A percentile compares a stretch with the other conserved stretches of the same genome.
Evolutionary conservation across 768 basidiomycete species (phyloP).

Genomic region (Tylopilus cervinicoccineus): DNA sequence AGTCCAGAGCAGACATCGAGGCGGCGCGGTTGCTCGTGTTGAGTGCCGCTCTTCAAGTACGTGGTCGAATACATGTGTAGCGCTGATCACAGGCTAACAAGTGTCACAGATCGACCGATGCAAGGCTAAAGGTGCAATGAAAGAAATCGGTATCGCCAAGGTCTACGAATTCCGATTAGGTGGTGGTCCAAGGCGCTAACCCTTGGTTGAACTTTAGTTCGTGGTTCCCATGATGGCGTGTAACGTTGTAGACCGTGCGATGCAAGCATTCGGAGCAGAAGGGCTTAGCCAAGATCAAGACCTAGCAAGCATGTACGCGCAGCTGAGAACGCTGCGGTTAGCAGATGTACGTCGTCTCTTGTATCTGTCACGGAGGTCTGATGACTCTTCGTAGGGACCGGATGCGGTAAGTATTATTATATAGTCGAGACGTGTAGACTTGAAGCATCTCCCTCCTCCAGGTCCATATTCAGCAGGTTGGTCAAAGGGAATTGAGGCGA

Average conservation of each 20-base stretch:
- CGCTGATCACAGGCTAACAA: slow-evolving; percentile 1
- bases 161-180: slow-evolving; percentile 35
- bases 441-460: slow-evolving; percentile 29
- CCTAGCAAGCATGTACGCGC: slow-evolving; percentile 74
- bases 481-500: slow-evolving; percentile 81
- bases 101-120: slow-evolving; percentile 76
- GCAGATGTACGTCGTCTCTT: slow-evolving; percentile 60
- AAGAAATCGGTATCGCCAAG: slow-evolving; percentile 98
- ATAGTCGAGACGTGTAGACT: background rate
- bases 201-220: slow-evolving; percentile 51
- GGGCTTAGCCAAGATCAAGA: slow-evolving; percentile 88
- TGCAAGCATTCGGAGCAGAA: slow-evolving; percentile 96
- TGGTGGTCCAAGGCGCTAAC: background rate
- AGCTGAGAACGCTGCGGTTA: slow-evolving; percentile 80
- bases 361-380: background rate
- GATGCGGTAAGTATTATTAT: slow-evolving; percentile 54
- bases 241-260: slow-evolving; percentile 87
- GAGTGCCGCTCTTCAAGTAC: slow-evolving; percentile 83
- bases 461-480: slow-evolving; percentile 96
- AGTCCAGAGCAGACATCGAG: slow-evolving; percentile 92
- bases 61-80: slow-evolving; percentile 3
- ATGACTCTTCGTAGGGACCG: slow-evolving; percentile 51
- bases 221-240: slow-evolving; percentile 91
- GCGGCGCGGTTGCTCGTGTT: slow-evolving; percentile 81
- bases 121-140: slow-evolving; percentile 90